Base-by-base conservation (phyloP, 805 yeast genomes). In the Metschnikowia kunwiensis region DNA sequence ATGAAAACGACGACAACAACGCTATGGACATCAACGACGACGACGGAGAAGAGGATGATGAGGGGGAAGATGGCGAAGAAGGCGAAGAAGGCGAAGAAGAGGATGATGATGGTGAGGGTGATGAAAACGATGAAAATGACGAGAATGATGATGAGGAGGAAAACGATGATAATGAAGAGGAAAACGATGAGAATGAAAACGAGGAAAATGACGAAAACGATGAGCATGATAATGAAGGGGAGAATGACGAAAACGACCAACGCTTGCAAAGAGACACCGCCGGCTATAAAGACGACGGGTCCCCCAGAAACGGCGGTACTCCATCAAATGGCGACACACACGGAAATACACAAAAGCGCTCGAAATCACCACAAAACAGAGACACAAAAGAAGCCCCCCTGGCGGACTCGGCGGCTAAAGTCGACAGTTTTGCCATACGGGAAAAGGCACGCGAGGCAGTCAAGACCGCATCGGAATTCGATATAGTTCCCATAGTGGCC, bases 401-500 rank as follows among this genome's bases (percentile, higher is more conserved):
- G 11, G 24, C 24, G n/a, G 11, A 10, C 15, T 6, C 16, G 13
- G 11, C 32, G 5, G 8, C 27, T 5, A 14, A 27, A 7, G 14
- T 28, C 13, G 32, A 32, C 7, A 23, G 32, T 12, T 10, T 27
- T 6, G 40, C 22, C 7, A 32, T 47, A 7, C 46, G 52, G 23
- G 54, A 55, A 32, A 47, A 53, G 21, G 50, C 70, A 2, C 51
- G 65, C 3, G 57, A 56, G 22, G 74, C 75, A 19, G 77, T 84
- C 1, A 61, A 65, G 36, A 33, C 61, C 0, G 78, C 86, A 7
- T 65, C 72, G 2, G 62, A 75, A 1, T 78, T 80, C 48, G 94
- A 85, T 39, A 78, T 91, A 2, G 69, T 76, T 24, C 97, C 98
- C 0, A 75, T 83, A 8, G 94, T 84, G 14, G 96, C 97, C 2